Conservation (phyloP, 2,329 filamentous ascomycete genomes). For the Cladosporium sp. region DNA sequence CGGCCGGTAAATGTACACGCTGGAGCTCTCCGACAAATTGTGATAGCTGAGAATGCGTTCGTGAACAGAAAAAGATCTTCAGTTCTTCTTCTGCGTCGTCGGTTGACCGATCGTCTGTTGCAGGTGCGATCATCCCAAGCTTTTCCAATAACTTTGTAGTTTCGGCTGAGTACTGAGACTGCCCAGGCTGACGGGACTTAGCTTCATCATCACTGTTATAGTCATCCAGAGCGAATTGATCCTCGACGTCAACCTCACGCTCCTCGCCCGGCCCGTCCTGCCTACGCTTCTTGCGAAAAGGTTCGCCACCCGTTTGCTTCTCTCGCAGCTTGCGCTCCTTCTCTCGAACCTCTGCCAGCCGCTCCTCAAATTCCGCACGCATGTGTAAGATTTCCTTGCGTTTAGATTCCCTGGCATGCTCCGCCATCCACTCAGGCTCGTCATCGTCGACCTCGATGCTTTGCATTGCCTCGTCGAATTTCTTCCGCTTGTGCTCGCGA, state of each 20-base stretch:
- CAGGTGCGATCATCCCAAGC: constrained; percentile 41
- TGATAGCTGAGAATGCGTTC: constrained; percentile 87
- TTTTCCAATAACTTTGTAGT: constrained; percentile 73
- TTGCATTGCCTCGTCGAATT: constrained; percentile 56
- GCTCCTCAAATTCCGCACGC: constrained; percentile 73
- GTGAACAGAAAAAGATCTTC: constrained; percentile 89
- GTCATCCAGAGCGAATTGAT: constrained; percentile 73
- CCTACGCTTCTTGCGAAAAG: constrained; percentile 49
- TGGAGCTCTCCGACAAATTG: constrained; percentile 84
- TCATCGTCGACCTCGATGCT: constrained; percentile 55
- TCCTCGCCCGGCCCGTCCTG: constrained; percentile 28
- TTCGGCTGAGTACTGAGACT: constrained; percentile 60
- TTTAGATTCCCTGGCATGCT: constrained; percentile 71
- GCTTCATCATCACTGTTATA: constrained; percentile 64
- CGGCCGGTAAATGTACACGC: constrained; percentile 74
- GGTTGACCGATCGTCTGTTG: constrained; percentile 41
- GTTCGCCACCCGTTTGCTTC: constrained; percentile 6
- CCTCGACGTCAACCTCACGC: constrained; percentile 54
- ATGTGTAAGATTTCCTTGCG: constrained; percentile 64
- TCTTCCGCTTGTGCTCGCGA: constrained; percentile 71
- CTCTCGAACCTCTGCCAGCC: constrained; percentile 62
- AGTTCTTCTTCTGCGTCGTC: constrained; percentile 63
- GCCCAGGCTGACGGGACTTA: constrained; percentile 22
- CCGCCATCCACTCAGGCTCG: constrained; percentile 82
- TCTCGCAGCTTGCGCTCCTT: constrained; percentile 63